Base-by-base conservation (phyloP, 768 basidiomycete species). In the Suillus tomentosus region DNA sequence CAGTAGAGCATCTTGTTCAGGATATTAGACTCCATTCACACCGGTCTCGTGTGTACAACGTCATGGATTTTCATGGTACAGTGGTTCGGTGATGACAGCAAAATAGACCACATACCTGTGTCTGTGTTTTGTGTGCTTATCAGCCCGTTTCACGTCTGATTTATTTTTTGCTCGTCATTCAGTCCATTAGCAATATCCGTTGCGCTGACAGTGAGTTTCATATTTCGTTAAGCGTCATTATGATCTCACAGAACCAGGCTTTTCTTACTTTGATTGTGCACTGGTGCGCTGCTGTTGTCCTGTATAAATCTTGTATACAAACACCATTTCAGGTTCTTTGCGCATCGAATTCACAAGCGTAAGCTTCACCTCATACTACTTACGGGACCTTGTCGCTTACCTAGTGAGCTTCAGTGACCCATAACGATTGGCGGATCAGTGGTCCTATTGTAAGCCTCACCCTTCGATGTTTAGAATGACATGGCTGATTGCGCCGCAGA, bases 211-310 rank as follows among this genome's bases (percentile, higher is more conserved):
- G 74, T 69, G 59, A 60, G 74, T 60, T 40, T 1, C 17, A 27
- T 10, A 40, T 14, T 60, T 34, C 5, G 11, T 2, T 10, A 10
- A 1, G 50, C 19, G 17, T 56, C 59, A 24, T 65, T 42, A 45
- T 13, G 61, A 75, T 24, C 71, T 76, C 0, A 75, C 78, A 8
- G 17, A 40, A 27, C 3, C 77, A 67, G 82, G 83, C 82, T 2
- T 68, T 81, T 24, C 73, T 83, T 43, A 85, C 82, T 1, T 78
- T 84, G 61, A 74, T 83, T 39, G 83, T 85, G 8, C 84, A 85
- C 64, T 81, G 83, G 82, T 84, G 60, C 37, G 77, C 59, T 24
- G 15, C 53, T 45, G 19, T 2, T 19, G 10, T 19, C 5, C 5
- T 27, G 10, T 27, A 19, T 24, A 40, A 19, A 40, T 40, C 5